These are phyloP conservation scores for Ogataea paradorogensis DNA, from an alignment of 805 yeast species.

Conservation along the genomic window DNA sequence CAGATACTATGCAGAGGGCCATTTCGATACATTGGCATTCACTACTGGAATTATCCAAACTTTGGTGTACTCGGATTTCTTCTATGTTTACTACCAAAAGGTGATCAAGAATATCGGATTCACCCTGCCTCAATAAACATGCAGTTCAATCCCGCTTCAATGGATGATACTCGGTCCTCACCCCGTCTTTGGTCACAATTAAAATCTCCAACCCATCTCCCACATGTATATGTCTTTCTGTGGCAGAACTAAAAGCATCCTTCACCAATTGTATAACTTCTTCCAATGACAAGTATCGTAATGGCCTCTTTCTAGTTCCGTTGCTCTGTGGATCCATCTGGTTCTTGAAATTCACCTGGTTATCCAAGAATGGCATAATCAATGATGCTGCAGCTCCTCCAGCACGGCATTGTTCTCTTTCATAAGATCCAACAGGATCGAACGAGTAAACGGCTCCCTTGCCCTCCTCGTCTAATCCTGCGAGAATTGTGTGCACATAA, in stretches of 20 bases:
- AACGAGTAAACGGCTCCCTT: slow-evolving; percentile 93
- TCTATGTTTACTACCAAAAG: slow-evolving; percentile 80
- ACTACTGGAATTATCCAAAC: slow-evolving; percentile 86
- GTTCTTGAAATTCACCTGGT: slow-evolving; percentile 94
- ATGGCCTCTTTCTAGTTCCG: slow-evolving; percentile 59
- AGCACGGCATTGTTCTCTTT: slow-evolving; percentile 95
- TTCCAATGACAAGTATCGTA: slow-evolving; percentile 67
- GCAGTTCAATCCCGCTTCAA: slow-evolving; percentile 73
- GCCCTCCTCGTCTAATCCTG: slow-evolving; percentile 90
- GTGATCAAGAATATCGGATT: slow-evolving; percentile 79
- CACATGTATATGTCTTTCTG: slow-evolving; percentile 97
- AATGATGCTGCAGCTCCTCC: slow-evolving; percentile 97
- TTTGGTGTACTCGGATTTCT: slow-evolving; percentile 87
- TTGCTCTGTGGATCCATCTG: slow-evolving; percentile 79
- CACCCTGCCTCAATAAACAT: slow-evolving; percentile 44
- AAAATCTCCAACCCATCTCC: slow-evolving; percentile 94
- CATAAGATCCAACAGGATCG: slow-evolving; percentile 98
- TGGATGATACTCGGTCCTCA: slow-evolving; percentile 76
- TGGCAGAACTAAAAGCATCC: slow-evolving; percentile 94
- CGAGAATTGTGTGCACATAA: slow-evolving; percentile 91
- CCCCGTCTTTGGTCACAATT: slow-evolving; percentile 92
- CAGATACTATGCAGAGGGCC: slow-evolving; percentile 65
- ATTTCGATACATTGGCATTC: slow-evolving; percentile 68
- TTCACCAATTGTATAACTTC: slow-evolving; percentile 85
- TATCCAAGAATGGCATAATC: slow-evolving; percentile 96